These are phyloP conservation scores for Phialemonium atrogriseum DNA, from an alignment of 2,329 filamentous ascomycete genomes.

Conservation along the genomic window DNA sequence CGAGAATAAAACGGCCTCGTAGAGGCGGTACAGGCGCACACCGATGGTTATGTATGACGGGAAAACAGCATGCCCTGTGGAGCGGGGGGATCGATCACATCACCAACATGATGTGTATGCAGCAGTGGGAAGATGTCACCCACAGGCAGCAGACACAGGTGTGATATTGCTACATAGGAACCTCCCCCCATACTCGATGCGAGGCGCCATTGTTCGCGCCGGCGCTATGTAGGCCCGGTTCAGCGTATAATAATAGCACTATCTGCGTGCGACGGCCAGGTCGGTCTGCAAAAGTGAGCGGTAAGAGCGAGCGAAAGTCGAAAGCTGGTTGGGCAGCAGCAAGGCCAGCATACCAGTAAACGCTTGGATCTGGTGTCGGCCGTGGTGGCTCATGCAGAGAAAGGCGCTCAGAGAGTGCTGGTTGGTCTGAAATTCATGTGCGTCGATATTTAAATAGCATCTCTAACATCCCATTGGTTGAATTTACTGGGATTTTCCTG, in stretches of 20 bases:
- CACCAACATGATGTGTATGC: conserved; percentile 14
- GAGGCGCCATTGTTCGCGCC: too few relatives aligned
- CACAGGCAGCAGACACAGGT: conserved; percentile 7
- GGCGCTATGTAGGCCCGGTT: conserved; percentile 6
- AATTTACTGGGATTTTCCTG: too few relatives aligned
- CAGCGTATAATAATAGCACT: conserved; percentile 20
- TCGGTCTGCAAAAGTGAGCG: conserved; percentile 12
- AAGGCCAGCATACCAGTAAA: too few relatives aligned
- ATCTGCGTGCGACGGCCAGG: conserved; percentile 9
- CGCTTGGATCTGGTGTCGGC: too few relatives aligned
- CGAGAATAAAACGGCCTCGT: conserved; percentile 24
- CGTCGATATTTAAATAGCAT: too few relatives aligned
- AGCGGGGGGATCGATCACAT: conserved; percentile 4
- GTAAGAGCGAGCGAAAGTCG: conserved; percentile 17
- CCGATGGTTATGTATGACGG: conserved; percentile 38
- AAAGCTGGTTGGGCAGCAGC: conserved; percentile 23
- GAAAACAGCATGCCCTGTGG: not conserved
- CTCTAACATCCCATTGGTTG: too few relatives aligned
- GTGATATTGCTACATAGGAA: conserved; percentile 8
- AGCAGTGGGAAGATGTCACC: conserved; percentile 1
- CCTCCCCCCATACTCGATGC: too few relatives aligned
- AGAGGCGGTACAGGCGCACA: conserved; percentile 32
- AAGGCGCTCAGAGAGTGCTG: too few relatives aligned
- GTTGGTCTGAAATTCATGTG: too few relatives aligned
- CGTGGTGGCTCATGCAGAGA: too few relatives aligned